A percentile compares a stretch with the other conserved stretches of the same genome.
These are phyloP conservation scores for Neltuma alba DNA, from an alignment of 306 rosid species.

Conservation along the genomic window DNA sequence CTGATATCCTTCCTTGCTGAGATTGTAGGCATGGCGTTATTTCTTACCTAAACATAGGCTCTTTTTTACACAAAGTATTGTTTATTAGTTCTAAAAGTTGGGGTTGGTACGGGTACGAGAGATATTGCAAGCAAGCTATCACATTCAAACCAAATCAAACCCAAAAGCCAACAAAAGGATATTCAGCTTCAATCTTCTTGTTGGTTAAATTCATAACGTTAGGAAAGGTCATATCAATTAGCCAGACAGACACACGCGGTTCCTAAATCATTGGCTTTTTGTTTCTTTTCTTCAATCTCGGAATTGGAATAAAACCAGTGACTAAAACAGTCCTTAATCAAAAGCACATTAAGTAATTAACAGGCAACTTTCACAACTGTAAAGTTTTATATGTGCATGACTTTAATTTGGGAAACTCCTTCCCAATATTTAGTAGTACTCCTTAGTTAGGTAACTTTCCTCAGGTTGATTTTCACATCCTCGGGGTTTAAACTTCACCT, in stretches of 20 bases:
- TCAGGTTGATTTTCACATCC: too few relatives aligned
- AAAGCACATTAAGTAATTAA: neutral
- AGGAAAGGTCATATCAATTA: neutral
- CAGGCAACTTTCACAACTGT: neutral
- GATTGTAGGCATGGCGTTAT: constrained; percentile 7
- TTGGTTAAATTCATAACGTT: neutral
- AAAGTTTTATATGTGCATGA: neutral
- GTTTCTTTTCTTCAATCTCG: neutral
- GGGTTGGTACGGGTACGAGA: constrained; percentile 17
- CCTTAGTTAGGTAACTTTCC: too few relatives aligned
- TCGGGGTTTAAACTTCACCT: too few relatives aligned
- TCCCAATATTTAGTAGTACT: too few relatives aligned
- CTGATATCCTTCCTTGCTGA: neutral
- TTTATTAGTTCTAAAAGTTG: constrained; percentile 26
- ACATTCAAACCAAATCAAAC: constrained; percentile 30
- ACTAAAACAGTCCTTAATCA: neutral
- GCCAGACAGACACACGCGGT: neutral
- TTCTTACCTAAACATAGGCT: constrained; percentile 4
- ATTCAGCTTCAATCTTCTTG: neutral
- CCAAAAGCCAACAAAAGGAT: constrained; percentile 14
- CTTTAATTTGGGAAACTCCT: too few relatives aligned
- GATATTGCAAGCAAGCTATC: neutral
- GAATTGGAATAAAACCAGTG: constrained; percentile 12
- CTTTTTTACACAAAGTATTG: neutral
- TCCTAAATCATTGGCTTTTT: constrained; percentile 39